Percentiles rank a stretch among this genome's conserved stretches.
Conservation (phyloP, 805 yeast species). For the Wickerhamiella cacticola region DNA sequence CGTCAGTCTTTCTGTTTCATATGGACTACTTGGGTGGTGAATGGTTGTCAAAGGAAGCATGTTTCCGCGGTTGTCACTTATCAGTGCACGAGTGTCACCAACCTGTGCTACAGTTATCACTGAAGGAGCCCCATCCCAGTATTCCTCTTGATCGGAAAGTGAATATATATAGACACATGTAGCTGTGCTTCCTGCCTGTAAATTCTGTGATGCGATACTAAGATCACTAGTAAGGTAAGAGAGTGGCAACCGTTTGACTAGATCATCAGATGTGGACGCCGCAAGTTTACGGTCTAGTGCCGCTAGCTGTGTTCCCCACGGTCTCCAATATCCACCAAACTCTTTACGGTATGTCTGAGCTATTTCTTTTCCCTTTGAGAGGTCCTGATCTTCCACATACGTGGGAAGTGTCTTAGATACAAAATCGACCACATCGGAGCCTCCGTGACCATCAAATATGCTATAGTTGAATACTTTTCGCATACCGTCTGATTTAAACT, state of each 20-base stretch:
- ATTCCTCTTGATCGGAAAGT: constrained; percentile 28
- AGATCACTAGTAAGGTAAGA: constrained; percentile 57
- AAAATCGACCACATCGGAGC: constrained; percentile 56
- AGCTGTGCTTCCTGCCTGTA: constrained; percentile 52
- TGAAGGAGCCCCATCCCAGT: constrained; percentile 55
- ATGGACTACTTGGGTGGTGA: constrained; percentile 79
- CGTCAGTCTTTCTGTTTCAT: constrained; percentile 61
- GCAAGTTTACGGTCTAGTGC: constrained; percentile 26
- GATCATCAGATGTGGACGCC: constrained; percentile 37
- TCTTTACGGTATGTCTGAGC: constrained; percentile 43
- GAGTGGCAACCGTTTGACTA: constrained; percentile 47
- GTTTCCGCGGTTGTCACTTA: constrained; percentile 70
- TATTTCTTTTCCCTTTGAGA: constrained; percentile 34
- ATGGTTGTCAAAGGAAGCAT: constrained; percentile 67
- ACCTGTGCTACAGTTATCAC: constrained; percentile 73
- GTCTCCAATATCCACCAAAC: constrained; percentile 77
- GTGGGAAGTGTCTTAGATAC: constrained; percentile 42
- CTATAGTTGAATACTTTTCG: constrained; percentile 50
- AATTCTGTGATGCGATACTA: constrained; percentile 32
- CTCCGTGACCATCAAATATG: constrained; percentile 94
- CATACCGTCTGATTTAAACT: constrained; percentile 14
- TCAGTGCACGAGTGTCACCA: constrained; percentile 80
- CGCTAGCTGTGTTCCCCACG: constrained; percentile 44
- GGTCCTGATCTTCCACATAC: constrained; percentile 38
- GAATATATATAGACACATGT: constrained; percentile 53